These are phyloP conservation scores for Pulchroboletus neoregius DNA, from an alignment of 1,284 basidiomycete species.

Conservation along the genomic window DNA sequence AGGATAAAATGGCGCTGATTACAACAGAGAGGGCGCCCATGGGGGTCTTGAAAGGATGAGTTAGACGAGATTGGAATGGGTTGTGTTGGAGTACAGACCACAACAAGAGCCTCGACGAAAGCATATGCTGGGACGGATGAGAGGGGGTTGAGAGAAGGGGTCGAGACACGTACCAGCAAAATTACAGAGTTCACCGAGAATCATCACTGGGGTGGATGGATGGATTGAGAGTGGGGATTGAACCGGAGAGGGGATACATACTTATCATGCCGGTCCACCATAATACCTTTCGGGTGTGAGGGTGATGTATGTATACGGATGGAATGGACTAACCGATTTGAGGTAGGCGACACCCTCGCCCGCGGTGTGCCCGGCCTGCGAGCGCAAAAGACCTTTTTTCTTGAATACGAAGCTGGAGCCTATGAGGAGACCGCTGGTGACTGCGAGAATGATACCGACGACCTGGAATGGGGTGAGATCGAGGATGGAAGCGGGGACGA, in stretches of 20 bases:
- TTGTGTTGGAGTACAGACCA: constrained; percentile 47
- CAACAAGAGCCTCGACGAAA: constrained; percentile 85
- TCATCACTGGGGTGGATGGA: constrained; percentile 58
- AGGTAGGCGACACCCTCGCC: constrained; percentile 96
- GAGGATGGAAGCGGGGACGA: background rate
- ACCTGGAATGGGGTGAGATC: constrained; percentile 39
- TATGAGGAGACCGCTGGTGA: constrained; percentile 84
- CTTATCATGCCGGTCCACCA: constrained; percentile 88
- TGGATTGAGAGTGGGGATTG: constrained; percentile 3
- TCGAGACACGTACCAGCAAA: constrained; percentile 58
- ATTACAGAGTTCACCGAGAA: constrained; percentile 77
- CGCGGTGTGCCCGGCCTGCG: constrained; percentile 64
- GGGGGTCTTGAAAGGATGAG: constrained; percentile 61
- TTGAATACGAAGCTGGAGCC: constrained; percentile 95
- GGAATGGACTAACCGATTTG: constrained; percentile 63
- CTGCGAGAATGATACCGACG: constrained; percentile 77
- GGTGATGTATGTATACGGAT: constrained; percentile 9
- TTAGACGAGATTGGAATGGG: constrained; percentile 9
- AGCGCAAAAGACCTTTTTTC: constrained; percentile 84
- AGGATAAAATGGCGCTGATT: constrained; percentile 90
- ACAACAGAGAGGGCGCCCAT: constrained; percentile 96
- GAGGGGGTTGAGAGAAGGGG: constrained; percentile 24
- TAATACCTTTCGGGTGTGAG: constrained; percentile 44
- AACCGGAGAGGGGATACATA: constrained; percentile 24
- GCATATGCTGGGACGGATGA: constrained; percentile 62